Evolutionary conservation across 1,284 basidiomycete genomes (phyloP).

Genomic region (Lignosus rhinocerotis): DNA sequence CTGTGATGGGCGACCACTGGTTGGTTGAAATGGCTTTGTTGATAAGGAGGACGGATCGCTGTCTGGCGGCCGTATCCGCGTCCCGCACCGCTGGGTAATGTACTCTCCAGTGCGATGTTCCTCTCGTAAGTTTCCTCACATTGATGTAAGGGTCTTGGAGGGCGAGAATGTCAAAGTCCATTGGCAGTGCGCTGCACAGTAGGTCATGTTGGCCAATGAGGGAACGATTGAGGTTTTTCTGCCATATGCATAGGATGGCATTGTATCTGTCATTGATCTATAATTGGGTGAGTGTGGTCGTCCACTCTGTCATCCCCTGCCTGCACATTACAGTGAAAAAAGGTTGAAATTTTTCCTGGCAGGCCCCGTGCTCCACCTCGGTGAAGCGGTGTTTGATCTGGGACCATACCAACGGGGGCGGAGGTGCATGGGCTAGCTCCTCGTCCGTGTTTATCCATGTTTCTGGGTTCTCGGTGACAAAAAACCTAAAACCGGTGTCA

Average conservation of each 20-base stretch:
- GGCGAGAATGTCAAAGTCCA: slow-evolving; percentile 31
- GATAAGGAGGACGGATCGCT: slow-evolving; percentile 33
- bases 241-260: too few species aligned
- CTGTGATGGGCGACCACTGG: slow-evolving; percentile 25
- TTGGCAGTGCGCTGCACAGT: slow-evolving; percentile 19
- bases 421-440: neutral
- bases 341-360: neutral
- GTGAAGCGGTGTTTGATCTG: neutral
- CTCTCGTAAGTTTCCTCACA: slow-evolving; percentile 14
- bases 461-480: slow-evolving; percentile 12
- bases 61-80: neutral
- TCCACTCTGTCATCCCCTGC: neutral
- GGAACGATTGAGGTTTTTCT: slow-evolving; percentile 34
- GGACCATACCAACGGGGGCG: slow-evolving; percentile 1
- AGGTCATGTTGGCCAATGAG: slow-evolving; percentile 23
- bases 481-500: slow-evolving; percentile 14
- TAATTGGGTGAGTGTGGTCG: neutral
- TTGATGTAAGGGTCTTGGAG: slow-evolving; percentile 39
- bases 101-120: slow-evolving; percentile 25
- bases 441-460: slow-evolving; percentile 14
- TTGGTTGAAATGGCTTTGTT: slow-evolving; percentile 29
- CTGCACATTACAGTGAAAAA: too few species aligned
- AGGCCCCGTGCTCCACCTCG: neutral
- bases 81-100: slow-evolving; percentile 30
- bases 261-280: slow-evolving; percentile 21